Percentiles rank a stretch among this genome's conserved stretches.
phyloP scores from a whole-genome alignment of 208 protist genomes.

The Strigomonas culicis region DNA sequence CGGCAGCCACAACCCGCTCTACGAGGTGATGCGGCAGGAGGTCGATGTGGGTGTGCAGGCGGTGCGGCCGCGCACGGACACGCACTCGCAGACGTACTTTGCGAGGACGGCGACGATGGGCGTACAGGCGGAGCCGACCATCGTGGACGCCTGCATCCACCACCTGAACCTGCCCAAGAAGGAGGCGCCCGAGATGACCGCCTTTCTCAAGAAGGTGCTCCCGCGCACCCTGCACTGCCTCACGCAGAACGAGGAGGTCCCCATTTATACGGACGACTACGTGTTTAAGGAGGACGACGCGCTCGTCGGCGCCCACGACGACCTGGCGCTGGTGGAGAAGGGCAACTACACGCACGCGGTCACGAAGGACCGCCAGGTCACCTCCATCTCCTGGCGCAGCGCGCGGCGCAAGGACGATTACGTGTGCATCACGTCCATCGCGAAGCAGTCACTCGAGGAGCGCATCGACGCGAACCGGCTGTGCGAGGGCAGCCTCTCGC shows the following conservation, averaged over 20 bases:
- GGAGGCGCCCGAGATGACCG: constrained; percentile 50
- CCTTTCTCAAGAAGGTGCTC: constrained; percentile 75
- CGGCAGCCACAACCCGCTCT: constrained; percentile 52
- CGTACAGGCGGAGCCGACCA: constrained; percentile 71
- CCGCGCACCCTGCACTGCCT: constrained; percentile 79
- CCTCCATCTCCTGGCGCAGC: constrained; percentile 80
- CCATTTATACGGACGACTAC: constrained; percentile 89
- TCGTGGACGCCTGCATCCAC: constrained; percentile 80
- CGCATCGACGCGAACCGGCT: constrained; percentile 66
- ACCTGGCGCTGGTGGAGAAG: constrained; percentile 78
- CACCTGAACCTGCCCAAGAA: constrained; percentile 46
- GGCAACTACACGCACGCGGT: constrained; percentile 81
- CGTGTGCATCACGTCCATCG: constrained; percentile 80
- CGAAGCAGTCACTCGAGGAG: constrained; percentile 51
- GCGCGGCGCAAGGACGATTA: constrained; percentile 50
- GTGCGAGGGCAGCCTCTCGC: constrained; percentile 67
- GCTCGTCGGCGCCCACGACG: constrained; percentile 75
- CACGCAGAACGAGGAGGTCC: constrained; percentile 79
- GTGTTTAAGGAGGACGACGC: constrained; percentile 87
- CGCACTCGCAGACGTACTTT: constrained; percentile 71
- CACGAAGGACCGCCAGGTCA: constrained; percentile 76
- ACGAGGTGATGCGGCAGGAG: constrained; percentile 59
- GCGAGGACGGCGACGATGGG: constrained; percentile 71
- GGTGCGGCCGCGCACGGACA: constrained; percentile 22
- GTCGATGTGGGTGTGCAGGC: constrained; percentile 83